A percentile compares a stretch with the other conserved stretches of the same genome.
Evolutionary conservation across 2,329 filamentous ascomycete genomes (phyloP).

Genomic region (Xylaria sp.): DNA sequence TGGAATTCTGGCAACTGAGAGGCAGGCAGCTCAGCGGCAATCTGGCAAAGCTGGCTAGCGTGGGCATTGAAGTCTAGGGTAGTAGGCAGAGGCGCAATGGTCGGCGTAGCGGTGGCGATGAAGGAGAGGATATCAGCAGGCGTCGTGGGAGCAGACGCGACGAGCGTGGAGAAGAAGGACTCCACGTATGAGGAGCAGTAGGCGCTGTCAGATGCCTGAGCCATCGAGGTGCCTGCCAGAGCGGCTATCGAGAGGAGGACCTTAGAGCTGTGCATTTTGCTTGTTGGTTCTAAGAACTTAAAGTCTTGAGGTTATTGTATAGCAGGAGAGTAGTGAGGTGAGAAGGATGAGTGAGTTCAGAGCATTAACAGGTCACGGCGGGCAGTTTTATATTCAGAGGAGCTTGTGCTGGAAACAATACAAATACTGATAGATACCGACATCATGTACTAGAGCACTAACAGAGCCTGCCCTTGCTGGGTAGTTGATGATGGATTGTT

Average conservation of each 20-base stretch:
- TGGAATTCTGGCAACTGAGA: neutral
- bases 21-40: neutral
- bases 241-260: neutral
- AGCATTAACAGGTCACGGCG: neutral
- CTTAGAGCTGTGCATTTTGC: constrained; percentile 1
- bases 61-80: neutral
- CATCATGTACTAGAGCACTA: neutral
- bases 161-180: neutral
- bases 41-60: neutral
- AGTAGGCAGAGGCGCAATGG: neutral
- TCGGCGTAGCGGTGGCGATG: neutral
- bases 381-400: constrained; percentile 1
- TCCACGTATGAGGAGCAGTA: neutral
- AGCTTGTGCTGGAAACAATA: neutral
- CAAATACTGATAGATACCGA: neutral
- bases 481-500: neutral
- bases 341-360: neutral
- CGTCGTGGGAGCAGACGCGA: neutral
- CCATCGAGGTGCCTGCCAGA: neutral
- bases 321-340: neutral
- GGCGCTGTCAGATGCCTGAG: neutral
- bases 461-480: neutral
- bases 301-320: neutral
- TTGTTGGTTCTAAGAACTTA: neutral
- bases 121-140: constrained; percentile 4